A percentile compares a stretch with the other conserved stretches of the same genome.
These are phyloP conservation scores for Hypoxylon sp. DNA, from an alignment of 2,329 filamentous ascomycete species.

Conservation along the genomic window DNA sequence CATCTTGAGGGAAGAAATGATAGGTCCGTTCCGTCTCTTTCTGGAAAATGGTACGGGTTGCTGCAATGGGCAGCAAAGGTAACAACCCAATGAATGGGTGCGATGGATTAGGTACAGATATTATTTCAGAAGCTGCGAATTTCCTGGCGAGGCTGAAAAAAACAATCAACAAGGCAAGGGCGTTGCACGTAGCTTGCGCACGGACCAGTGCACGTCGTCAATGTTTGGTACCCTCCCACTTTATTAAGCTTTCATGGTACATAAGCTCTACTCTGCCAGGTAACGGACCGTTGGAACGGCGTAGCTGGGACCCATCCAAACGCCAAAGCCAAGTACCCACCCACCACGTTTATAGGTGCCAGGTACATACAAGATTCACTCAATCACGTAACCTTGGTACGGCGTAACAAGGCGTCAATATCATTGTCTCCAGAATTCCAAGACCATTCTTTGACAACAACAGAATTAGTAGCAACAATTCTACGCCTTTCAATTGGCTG, in stretches of 20 bases:
- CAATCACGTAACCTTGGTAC: not conserved
- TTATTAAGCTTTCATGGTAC: not conserved
- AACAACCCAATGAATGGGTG: constrained; percentile 27
- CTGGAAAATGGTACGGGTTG: constrained; percentile 13
- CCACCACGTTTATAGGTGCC: not conserved
- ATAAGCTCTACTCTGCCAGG: not conserved
- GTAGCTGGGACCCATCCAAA: not conserved
- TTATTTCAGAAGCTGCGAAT: constrained; percentile 33
- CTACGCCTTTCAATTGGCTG: not conserved
- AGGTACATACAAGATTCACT: not conserved
- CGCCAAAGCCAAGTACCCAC: not conserved
- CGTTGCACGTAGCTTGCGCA: constrained; percentile 42
- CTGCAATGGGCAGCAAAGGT: constrained; percentile 33
- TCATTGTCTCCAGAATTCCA: not conserved
- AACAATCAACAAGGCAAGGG: constrained; percentile 51
- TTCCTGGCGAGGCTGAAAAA: constrained; percentile 52
- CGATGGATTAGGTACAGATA: constrained; percentile 6
- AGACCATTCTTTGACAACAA: not conserved
- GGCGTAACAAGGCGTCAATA: not conserved
- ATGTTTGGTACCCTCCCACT: not conserved
- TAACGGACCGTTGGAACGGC: not conserved
- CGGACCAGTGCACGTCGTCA: constrained; percentile 35
- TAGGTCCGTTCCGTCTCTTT: constrained; percentile 4
- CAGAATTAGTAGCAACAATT: not conserved
- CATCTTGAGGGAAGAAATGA: constrained; percentile 39